These are phyloP conservation scores for Linum usitatissimum DNA, from an alignment of 345 rosid species.

Conservation along the genomic window DNA sequence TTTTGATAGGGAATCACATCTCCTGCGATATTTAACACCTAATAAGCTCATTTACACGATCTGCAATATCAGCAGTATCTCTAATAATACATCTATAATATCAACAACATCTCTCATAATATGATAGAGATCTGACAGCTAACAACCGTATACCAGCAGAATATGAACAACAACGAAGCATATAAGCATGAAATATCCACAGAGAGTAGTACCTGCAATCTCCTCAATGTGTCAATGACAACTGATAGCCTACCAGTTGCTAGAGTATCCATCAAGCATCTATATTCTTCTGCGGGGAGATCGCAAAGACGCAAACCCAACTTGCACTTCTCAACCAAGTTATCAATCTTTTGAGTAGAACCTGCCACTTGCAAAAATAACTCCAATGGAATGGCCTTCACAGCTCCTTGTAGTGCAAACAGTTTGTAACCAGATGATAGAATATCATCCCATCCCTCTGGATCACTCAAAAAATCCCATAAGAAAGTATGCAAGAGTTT, in stretches of 20 bases:
- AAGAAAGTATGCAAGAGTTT: constrained; percentile 72
- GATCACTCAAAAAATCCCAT: constrained; percentile 54
- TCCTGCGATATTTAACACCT: too few species aligned
- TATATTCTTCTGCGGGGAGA: constrained; percentile 63
- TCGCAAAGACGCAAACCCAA: constrained; percentile 55
- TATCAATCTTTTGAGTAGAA: constrained; percentile 50
- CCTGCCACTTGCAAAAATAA: constrained; percentile 86
- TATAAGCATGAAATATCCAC: constrained; percentile 8
- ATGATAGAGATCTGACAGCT: too few species aligned
- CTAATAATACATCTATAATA: too few species aligned
- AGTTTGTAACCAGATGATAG: constrained; percentile 36
- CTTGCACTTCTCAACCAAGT: constrained; percentile 69
- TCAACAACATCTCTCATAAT: too few species aligned
- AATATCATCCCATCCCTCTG: constrained; percentile 41
- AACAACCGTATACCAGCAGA: neutral
- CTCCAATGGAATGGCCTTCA: constrained; percentile 71
- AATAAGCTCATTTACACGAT: too few species aligned
- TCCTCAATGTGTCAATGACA: constrained; percentile 66
- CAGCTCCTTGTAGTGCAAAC: constrained; percentile 67
- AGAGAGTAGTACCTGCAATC: constrained; percentile 57
- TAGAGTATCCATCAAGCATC: constrained; percentile 58
- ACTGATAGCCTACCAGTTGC: constrained; percentile 78
- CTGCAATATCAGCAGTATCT: too few species aligned
- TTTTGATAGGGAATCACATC: too few species aligned
- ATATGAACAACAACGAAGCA: neutral